These are phyloP conservation scores for Mucor piriformis DNA, from an alignment of 371 early-diverging fungal species.

Conservation along the genomic window DNA sequence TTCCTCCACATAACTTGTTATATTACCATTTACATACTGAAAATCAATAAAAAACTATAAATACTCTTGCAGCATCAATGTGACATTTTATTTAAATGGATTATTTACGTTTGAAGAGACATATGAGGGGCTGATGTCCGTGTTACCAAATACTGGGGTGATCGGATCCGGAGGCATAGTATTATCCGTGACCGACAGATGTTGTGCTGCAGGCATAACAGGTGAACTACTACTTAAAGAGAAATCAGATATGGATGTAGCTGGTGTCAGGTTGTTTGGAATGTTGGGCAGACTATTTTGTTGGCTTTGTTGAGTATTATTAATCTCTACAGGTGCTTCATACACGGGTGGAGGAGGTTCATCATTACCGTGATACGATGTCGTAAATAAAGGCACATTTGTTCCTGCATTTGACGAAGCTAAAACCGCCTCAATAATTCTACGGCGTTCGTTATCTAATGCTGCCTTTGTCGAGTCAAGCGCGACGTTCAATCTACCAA, in stretches of 20 bases:
- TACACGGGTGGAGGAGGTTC: constrained; percentile 29
- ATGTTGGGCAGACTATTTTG: constrained; percentile 7
- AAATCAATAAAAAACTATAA: not conserved
- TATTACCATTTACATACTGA: too few relatives aligned
- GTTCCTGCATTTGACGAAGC: not conserved
- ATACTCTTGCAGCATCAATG: not conserved
- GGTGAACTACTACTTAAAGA: not conserved
- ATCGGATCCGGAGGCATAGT: constrained; percentile 11
- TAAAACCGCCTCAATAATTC: constrained; percentile 21
- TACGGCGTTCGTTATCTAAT: constrained; percentile 13
- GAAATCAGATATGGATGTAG: constrained; percentile 5
- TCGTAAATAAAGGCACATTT: constrained; percentile 1
- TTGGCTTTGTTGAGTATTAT: not conserved
- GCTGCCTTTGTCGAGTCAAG: constrained; percentile 4
- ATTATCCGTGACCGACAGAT: not conserved
- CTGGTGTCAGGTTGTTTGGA: constrained; percentile 6
- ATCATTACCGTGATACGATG: not conserved
- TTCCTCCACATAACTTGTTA: not conserved
- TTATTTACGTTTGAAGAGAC: constrained; percentile 16
- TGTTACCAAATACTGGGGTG: constrained; percentile 1
- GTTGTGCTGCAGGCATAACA: not conserved
- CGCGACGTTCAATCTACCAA: constrained; percentile 9
- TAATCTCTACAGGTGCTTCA: constrained; percentile 21
- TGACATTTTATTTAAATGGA: constrained; percentile 7
- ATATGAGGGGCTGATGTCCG: not conserved